Percentiles rank a stretch among this genome's conserved stretches.
These are phyloP conservation scores for Lodderomyces pseudojiufengensis DNA, from an alignment of 1,139 yeast genomes.

Conservation along the genomic window DNA sequence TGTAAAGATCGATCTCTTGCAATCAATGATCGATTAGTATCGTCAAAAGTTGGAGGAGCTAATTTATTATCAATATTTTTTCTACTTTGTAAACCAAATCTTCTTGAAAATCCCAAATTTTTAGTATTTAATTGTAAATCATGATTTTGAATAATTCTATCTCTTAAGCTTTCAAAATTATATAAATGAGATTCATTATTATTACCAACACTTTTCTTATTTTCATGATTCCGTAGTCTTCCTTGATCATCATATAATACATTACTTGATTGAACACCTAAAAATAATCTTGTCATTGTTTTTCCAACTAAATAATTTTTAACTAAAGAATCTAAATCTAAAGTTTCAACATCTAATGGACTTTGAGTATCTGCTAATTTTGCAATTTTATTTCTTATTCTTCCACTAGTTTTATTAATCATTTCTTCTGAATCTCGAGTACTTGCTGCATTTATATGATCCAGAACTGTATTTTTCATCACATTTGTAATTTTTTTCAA, in stretches of 20 bases:
- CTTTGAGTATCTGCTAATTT: constrained; percentile 35
- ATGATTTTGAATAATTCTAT: constrained; percentile 29
- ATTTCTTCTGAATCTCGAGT: constrained; percentile 26
- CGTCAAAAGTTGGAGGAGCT: constrained; percentile 5
- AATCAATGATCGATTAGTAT: background rate
- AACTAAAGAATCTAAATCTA: constrained; percentile 37
- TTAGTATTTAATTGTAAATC: constrained; percentile 17
- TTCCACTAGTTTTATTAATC: constrained; percentile 19
- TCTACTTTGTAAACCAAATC: constrained; percentile 31
- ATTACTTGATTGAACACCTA: constrained; percentile 19
- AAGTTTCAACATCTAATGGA: constrained; percentile 43
- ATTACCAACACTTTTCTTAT: constrained; percentile 9
- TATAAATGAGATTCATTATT: constrained; percentile 17
- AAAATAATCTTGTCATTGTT: constrained; percentile 34
- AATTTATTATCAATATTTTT: constrained; percentile 7
- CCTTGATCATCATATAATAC: constrained; percentile 4
- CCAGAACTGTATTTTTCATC: constrained; percentile 74
- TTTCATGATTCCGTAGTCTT: background rate
- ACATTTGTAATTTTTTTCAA: constrained; percentile 62
- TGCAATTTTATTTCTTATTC: constrained; percentile 34
- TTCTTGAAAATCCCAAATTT: constrained; percentile 32
- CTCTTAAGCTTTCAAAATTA: constrained; percentile 35
- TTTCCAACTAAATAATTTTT: constrained; percentile 34
- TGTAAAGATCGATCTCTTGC: constrained; percentile 7
- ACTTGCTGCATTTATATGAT: constrained; percentile 36